A percentile compares a stretch with the other conserved stretches of the same genome.
Conservation (phyloP, 768 basidiomycete species). For the Hygrophorus russula region DNA sequence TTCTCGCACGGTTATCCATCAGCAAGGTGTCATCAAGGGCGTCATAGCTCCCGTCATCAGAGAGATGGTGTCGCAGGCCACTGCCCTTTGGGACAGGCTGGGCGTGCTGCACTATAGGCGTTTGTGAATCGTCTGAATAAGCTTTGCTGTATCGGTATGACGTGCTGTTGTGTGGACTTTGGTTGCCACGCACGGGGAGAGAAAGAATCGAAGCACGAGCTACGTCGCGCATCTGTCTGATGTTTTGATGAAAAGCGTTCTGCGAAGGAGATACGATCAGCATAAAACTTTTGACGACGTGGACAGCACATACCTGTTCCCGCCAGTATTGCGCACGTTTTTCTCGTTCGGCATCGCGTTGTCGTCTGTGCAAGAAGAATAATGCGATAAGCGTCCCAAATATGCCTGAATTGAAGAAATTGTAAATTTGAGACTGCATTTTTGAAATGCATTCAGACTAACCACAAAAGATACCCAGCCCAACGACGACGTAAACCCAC, state of each 20-base stretch:
- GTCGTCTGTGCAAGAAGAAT: constrained; percentile 59
- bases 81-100: constrained; percentile 40
- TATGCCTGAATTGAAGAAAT: constrained; percentile 44
- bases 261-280: constrained; percentile 15
- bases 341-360: constrained; percentile 67
- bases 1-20: constrained; percentile 20
- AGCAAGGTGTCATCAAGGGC: constrained; percentile 31
- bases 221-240: constrained; percentile 68
- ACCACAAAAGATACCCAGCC: constrained; percentile 65
- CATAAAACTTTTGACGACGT: background rate
- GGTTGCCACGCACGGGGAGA: constrained; percentile 32
- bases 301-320: constrained; percentile 50
- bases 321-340: constrained; percentile 85
- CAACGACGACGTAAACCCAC: constrained; percentile 68
- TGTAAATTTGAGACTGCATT: background rate
- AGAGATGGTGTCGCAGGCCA: constrained; percentile 42
- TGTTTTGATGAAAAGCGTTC: constrained; percentile 74
- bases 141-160: constrained; percentile 23
- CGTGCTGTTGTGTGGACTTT: constrained; percentile 39
- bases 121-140: constrained; percentile 41
- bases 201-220: constrained; percentile 58
- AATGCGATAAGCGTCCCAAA: constrained; percentile 55
- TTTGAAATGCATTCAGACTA: constrained; percentile 12
- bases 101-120: constrained; percentile 41
- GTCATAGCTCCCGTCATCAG: constrained; percentile 36